phyloP scores from a whole-genome alignment of 2,329 filamentous ascomycete species.

The Beauveria caledonica region DNA sequence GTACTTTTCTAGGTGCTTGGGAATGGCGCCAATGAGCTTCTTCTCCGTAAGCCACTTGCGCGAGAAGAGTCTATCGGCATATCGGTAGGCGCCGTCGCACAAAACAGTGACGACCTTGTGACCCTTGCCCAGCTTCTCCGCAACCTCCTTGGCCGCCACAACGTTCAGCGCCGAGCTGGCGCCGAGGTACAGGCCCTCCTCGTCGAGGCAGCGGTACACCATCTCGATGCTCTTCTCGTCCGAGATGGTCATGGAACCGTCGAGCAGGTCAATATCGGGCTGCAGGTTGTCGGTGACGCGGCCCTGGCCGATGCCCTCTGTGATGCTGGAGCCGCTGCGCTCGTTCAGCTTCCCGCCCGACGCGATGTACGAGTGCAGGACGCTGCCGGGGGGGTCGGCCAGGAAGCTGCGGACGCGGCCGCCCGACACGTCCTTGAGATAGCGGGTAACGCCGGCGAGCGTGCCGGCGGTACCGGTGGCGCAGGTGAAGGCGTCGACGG shows the following conservation, averaged over 20 bases:
- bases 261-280: conserved; percentile 75
- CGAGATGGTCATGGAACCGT: conserved; percentile 74
- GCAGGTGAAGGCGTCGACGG: conserved; percentile 89
- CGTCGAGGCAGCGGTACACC: conserved; percentile 93
- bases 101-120: conserved; percentile 90
- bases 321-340: conserved; percentile 78
- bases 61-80: conserved; percentile 89
- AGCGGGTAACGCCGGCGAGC: conserved; percentile 79
- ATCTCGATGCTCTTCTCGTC: conserved; percentile 96
- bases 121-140: conserved; percentile 79
- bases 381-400: conserved; percentile 87
- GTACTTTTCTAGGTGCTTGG: conserved; percentile 81
- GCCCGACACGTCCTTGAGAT: conserved; percentile 72
- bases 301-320: conserved; percentile 95
- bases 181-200: conserved; percentile 91
- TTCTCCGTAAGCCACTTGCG: conserved; percentile 84
- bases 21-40: conserved; percentile 72
- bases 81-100: conserved; percentile 94
- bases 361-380: conserved; percentile 84
- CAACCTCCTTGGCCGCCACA: conserved; percentile 88
- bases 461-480: conserved; percentile 90
- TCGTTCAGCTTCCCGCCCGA: conserved; percentile 80
- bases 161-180: conserved; percentile 93
- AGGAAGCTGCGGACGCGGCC: conserved; percentile 80
- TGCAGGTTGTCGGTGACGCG: conserved; percentile 90